Percentiles rank a stretch among this genome's conserved stretches.
Conservation (phyloP, 805 yeast species). For the Middelhovenomyces tepae region DNA sequence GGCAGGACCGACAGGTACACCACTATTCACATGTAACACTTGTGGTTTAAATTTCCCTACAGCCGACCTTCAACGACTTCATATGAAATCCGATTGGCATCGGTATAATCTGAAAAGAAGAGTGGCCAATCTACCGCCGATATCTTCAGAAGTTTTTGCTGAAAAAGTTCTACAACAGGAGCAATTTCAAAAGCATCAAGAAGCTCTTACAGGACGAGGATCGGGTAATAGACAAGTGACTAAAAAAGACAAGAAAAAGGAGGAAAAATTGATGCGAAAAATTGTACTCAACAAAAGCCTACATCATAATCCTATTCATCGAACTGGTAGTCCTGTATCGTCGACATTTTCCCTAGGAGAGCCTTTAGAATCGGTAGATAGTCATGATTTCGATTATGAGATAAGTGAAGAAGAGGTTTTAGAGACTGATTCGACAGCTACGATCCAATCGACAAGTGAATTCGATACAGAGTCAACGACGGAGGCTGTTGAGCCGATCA, state of each 20-base stretch:
- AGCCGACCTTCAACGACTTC: conserved; percentile 80
- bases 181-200: conserved; percentile 14
- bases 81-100: conserved; percentile 98
- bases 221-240: conserved; percentile 27
- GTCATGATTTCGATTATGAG: conserved; percentile 8
- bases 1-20: too few relatives aligned
- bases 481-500: conserved; percentile 22
- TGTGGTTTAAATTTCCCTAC: conserved; percentile 74
- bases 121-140: conserved; percentile 74
- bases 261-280: conserved; percentile 21
- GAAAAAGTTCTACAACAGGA: conserved; percentile 48
- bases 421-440: conserved; percentile 9
- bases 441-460: not conserved
- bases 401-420: conserved; percentile 6
- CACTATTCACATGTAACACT: conserved; percentile 70
- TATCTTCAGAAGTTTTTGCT: conserved; percentile 58
- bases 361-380: conserved; percentile 14
- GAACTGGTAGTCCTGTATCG: conserved; percentile 15
- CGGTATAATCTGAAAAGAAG: conserved; percentile 90
- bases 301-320: conserved; percentile 3
- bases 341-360: conserved; percentile 22
- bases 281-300: conserved; percentile 1
- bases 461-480: conserved; percentile 3
- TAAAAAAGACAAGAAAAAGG: conserved; percentile 28
- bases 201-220: conserved; percentile 18